Base-by-base conservation (phyloP, 352 stramenopile species). In the Pythium brachiatum region DNA sequence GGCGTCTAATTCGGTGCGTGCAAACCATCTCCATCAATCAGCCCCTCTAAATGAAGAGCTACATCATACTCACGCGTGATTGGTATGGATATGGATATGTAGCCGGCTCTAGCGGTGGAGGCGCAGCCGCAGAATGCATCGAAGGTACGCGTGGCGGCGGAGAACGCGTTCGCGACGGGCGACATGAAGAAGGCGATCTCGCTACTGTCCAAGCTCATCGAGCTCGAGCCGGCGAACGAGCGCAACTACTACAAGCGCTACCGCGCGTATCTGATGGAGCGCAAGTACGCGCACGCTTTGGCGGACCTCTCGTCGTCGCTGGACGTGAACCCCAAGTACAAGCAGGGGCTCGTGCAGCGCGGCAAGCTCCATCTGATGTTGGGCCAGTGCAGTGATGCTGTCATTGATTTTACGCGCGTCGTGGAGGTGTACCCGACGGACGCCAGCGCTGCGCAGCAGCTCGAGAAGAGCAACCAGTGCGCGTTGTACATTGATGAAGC, bases 181-280 rank as follows among this genome's bases (percentile, higher is more conserved):
- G 80, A 93, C 53, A 88, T 90, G 75, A 91, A 91, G 64, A 79
- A 80, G 81, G 82, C 84, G 36, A 90, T 92, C 54, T 79, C 79
- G 58, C 72, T 94, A 38, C 72, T 90, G 18, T 89, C 84, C 38
- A 90, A 90, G 71, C 70, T 92, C 29, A 92, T 94, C 52, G 80
- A 92, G 60, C 54, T 92, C 25, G 84, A 94, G 52, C 82, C 84
- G 9, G 76, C 41, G 54, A 92, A 92, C 64, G 84, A 94, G 61
- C 81, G 83, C 61, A 88, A 92, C 63, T 89, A 90, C 46, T 94
- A 92, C 80, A 92, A 94, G 75, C 75, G 84, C 25, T 93, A 86
- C 54, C 84, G 84, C 39, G 84, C 81, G 13, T 93, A 93, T 62
- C 62, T 93, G 55, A 90, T 80, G 56, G 81, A 93, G 62, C 75